A percentile compares a stretch with the other conserved stretches of the same genome.
Conservation (phyloP, 805 yeast genomes). For the Lipomyces sp. region DNA sequence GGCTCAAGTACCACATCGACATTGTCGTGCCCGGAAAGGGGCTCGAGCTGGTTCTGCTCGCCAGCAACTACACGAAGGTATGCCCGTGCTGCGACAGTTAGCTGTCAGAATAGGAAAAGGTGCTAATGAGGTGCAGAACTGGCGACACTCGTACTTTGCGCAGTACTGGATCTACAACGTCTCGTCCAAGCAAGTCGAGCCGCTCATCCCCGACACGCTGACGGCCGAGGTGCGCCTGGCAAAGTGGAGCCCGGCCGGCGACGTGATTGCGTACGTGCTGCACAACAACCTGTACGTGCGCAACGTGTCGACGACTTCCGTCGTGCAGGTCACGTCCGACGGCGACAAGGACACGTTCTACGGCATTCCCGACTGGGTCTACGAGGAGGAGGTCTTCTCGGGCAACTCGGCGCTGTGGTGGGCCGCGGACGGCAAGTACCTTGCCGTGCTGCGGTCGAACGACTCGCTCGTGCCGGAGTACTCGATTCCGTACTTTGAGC, state of each 20-base stretch:
- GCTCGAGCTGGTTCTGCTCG: constrained; percentile 48
- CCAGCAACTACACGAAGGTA: constrained; percentile 45
- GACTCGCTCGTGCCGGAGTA: constrained; percentile 71
- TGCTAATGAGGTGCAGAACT: constrained; percentile 39
- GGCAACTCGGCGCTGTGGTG: constrained; percentile 78
- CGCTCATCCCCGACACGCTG: constrained; percentile 33
- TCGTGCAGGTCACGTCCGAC: constrained; percentile 58
- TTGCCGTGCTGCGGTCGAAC: constrained; percentile 64
- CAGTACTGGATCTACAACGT: constrained; percentile 61
- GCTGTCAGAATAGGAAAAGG: neutral
- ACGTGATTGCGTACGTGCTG: constrained; percentile 59
- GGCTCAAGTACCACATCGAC: constrained; percentile 8
- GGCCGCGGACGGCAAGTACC: constrained; percentile 68
- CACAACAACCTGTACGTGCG: constrained; percentile 67
- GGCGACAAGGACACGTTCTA: constrained; percentile 68
- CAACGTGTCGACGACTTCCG: constrained; percentile 40
- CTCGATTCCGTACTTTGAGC: constrained; percentile 72
- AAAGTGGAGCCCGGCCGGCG: constrained; percentile 72
- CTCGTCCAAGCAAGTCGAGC: constrained; percentile 37
- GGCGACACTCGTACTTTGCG: constrained; percentile 68
- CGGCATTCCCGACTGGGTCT: constrained; percentile 93
- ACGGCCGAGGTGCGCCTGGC: constrained; percentile 50
- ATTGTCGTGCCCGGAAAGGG: constrained; percentile 25
- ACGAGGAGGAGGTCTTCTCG: constrained; percentile 82
- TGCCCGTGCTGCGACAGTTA: neutral